A percentile compares a stretch with the other conserved stretches of the same genome.
Evolutionary conservation across 352 stramenopile species (phyloP).

Genomic region (Blastocystis sp.): DNA sequence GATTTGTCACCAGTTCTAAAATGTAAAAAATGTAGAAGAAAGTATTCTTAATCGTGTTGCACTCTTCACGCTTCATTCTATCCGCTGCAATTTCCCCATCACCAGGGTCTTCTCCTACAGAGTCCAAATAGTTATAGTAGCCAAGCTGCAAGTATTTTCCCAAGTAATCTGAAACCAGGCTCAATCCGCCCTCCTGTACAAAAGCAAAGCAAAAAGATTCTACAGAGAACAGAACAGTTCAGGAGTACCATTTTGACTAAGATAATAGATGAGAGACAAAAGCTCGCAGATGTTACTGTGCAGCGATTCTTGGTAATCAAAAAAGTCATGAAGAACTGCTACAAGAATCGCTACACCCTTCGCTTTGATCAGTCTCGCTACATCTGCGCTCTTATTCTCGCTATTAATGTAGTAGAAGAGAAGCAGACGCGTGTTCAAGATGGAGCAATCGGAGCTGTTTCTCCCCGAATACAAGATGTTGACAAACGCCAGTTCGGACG

Average conservation of each 20-base stretch:
- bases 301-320: background rate
- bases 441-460: background rate
- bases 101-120: background rate
- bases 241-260: background rate
- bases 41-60: background rate
- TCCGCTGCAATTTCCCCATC: background rate
- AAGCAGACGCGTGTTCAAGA: background rate
- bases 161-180: background rate
- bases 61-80: background rate
- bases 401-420: slow-evolving; percentile 49
- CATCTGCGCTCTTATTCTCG: background rate
- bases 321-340: background rate
- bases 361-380: background rate
- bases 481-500: background rate
- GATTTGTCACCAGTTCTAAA: background rate
- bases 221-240: background rate
- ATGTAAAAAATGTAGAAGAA: slow-evolving; percentile 22
- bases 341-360: background rate
- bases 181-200: background rate
- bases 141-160: background rate
- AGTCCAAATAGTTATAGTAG: background rate
- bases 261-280: background rate
- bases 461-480: background rate
- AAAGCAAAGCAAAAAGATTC: background rate
- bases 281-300: slow-evolving; percentile 5